phyloP scores from a whole-genome alignment of 495 filamentous ascomycete genomes.

The Chaetomium tenue region DNA sequence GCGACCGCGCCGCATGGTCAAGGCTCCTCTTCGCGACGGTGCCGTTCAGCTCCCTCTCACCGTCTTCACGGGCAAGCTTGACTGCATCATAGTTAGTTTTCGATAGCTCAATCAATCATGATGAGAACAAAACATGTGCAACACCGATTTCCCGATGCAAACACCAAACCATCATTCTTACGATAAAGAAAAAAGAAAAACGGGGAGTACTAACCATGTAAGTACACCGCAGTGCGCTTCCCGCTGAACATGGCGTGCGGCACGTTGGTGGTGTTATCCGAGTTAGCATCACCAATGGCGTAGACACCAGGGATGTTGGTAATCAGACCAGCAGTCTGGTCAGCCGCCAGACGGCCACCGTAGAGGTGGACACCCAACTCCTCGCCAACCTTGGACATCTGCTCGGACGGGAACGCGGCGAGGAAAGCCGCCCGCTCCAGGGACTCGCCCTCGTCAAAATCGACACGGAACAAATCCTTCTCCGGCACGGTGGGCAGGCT shows the following conservation, averaged over 20 bases:
- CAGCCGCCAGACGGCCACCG: conserved; percentile 48
- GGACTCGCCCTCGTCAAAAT: conserved; percentile 49
- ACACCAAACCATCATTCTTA: not conserved
- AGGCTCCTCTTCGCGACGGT: conserved; percentile 18
- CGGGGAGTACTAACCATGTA: conserved; percentile 50
- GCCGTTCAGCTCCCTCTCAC: conserved; percentile 17
- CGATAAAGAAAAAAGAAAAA: not conserved
- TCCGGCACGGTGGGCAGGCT: conserved; percentile 38
- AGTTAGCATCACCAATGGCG: conserved; percentile 57
- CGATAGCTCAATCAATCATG: not conserved
- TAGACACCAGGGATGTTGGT: conserved; percentile 54
- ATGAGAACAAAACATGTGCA: not conserved
- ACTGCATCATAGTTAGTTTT: conserved; percentile 12
- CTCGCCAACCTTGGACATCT: conserved; percentile 39
- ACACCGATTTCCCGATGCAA: not conserved
- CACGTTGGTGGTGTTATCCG: conserved; percentile 57
- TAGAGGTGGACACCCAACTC: conserved; percentile 46
- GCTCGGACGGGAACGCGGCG: conserved; percentile 49
- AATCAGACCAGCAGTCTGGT: conserved; percentile 37
- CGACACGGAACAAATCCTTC: conserved; percentile 53
- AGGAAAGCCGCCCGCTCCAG: conserved; percentile 52
- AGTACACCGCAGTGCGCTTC: conserved; percentile 55
- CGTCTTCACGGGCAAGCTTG: conserved; percentile 23
- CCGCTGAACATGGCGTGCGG: conserved; percentile 60
- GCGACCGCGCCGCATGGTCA: conserved; percentile 19